Conservation (phyloP, 768 basidiomycete genomes). For the Kwoniella dejecticola region DNA sequence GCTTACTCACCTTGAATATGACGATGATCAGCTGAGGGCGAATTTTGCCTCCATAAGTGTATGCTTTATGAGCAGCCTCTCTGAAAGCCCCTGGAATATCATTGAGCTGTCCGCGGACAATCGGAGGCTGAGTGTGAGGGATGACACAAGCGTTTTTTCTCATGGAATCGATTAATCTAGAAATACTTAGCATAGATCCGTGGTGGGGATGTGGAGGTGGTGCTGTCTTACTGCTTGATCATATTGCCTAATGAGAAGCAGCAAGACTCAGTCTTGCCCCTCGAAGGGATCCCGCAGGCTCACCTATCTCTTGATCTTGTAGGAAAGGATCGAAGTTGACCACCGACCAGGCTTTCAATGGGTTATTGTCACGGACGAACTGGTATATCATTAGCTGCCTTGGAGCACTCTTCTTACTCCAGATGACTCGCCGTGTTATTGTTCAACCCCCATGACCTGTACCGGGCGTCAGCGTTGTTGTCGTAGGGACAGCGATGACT, state of each 20-base stretch:
- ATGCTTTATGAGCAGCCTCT: background rate
- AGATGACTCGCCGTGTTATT: background rate
- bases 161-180: background rate
- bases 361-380: background rate
- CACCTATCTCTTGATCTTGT: background rate
- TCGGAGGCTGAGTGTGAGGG: background rate
- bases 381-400: background rate
- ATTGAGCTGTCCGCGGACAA: background rate
- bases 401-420: background rate
- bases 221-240: background rate
- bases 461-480: too few relatives aligned
- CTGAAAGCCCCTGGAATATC: background rate
- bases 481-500: too few relatives aligned
- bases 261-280: background rate
- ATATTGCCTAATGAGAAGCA: background rate
- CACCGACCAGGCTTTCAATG: background rate
- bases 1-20: constrained; percentile 37
- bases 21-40: constrained; percentile 47
- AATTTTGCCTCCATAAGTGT: background rate
- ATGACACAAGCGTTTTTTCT: background rate
- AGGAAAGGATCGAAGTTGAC: background rate
- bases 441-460: background rate
- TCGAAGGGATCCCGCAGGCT: background rate
- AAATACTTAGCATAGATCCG: too few relatives aligned
- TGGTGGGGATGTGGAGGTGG: too few relatives aligned